Conservation (phyloP, 495 filamentous ascomycete species). For the Neurospora sp. region DNA sequence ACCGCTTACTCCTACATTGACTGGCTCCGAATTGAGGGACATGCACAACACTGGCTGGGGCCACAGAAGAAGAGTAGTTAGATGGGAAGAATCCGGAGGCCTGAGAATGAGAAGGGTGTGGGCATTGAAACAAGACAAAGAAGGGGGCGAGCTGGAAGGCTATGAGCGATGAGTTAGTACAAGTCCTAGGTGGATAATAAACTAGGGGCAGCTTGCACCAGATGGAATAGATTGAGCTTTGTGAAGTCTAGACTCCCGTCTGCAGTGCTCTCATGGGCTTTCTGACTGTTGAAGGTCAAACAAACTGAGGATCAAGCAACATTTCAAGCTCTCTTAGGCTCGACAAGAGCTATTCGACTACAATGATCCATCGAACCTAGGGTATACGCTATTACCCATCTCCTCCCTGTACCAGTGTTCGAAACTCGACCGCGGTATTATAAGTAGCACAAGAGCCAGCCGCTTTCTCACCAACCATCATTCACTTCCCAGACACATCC, state of each 20-base stretch:
- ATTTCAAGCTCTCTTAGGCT: neutral
- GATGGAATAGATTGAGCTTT: neutral
- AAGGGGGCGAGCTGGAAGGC: neutral
- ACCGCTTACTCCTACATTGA: neutral
- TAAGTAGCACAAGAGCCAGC: neutral
- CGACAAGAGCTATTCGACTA: neutral
- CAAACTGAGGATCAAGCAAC: neutral
- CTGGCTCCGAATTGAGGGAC: neutral
- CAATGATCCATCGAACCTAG: neutral
- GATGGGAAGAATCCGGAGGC: neutral
- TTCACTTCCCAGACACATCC: neutral
- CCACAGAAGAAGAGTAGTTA: neutral
- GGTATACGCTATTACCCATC: neutral
- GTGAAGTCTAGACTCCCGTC: neutral
- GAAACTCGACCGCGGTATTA: neutral
- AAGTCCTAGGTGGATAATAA: too few species aligned
- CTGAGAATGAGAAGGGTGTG: neutral
- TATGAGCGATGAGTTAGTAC: neutral
- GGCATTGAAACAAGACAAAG: neutral
- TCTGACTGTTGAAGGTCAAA: neutral
- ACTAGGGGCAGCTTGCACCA: neutral
- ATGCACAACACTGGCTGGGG: neutral
- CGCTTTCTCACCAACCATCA: neutral
- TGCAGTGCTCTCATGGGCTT: neutral
- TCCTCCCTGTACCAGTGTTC: neutral